A percentile compares a stretch with the other conserved stretches of the same genome.
phyloP scores from a whole-genome alignment of 805 yeast genomes.

The Hanseniaspora valbyensis region DNA sequence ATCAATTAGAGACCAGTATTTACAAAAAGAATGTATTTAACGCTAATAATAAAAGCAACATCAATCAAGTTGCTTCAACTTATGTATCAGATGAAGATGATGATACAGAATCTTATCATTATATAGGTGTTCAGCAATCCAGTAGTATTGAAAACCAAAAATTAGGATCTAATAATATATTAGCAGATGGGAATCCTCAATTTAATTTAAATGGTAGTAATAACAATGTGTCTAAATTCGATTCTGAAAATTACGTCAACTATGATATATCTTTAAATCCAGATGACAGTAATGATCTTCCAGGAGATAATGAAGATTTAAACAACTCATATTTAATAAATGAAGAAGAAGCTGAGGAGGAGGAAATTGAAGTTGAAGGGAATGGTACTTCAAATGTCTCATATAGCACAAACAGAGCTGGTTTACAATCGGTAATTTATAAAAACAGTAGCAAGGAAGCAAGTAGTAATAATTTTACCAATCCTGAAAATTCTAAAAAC shows the following conservation, averaged over 20 bases:
- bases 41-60: background rate
- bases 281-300: slow-evolving; percentile 11
- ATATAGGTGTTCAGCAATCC: background rate
- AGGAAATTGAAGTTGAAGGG: no score
- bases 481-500: background rate
- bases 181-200: background rate
- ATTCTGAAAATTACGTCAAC: background rate
- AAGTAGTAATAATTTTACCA: background rate
- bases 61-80: background rate
- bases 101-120: background rate
- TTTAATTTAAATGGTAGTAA: background rate
- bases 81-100: slow-evolving; percentile 1
- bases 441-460: background rate
- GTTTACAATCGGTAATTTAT: slow-evolving; percentile 9
- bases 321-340: slow-evolving; percentile 2
- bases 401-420: background rate
- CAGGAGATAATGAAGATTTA: slow-evolving; percentile 1
- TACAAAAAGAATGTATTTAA: slow-evolving; percentile 11
- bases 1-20: background rate
- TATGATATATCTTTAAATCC: background rate
- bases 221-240: background rate
- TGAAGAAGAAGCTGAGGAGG: no score
- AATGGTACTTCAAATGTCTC: no score
- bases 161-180: background rate
- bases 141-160: background rate